Evolutionary conservation across 2,329 filamentous ascomycete genomes (phyloP), one percentile per base, ranked within the genome.

Genomic region (Coniochaeta pulveracea): DNA sequence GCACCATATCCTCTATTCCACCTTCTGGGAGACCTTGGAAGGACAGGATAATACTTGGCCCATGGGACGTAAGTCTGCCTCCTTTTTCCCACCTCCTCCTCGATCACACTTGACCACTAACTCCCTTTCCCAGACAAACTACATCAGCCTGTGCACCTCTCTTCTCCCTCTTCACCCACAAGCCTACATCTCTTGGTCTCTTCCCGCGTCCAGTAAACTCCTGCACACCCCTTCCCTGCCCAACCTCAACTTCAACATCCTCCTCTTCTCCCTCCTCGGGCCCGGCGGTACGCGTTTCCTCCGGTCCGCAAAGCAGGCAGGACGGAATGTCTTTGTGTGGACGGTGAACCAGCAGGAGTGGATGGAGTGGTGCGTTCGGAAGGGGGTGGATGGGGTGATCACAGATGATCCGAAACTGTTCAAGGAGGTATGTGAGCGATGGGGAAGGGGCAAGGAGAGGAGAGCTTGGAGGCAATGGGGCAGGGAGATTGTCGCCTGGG

Each of bases 351-450:
- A 80, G 10, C 69, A 73, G 40, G 63, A 66, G 32, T 72, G 76
- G 56, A 95, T 96, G 88, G 69, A 76, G 45, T 94, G 85, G 85
- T 70, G 75, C 41, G 73, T 93, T 21, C 56, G 64, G 18, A 58
- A 70, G 26, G 46, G 45, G 17, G 60, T 93, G 1, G 83, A 93
- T 45, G 88, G 84, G 1, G 80, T 94, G 4, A 77, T 94, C 34
- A 93, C 86, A 0, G 88, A 95, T 49, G 77, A 94, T 44, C 83
- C 84, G 1, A 69, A 69, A 49, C 55, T 69, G 42, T 89, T 77
- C 47, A 50, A 76, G 16, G 68, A 79, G 27, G 66, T 85, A 2
- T 74, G 71, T 40, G 47, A 63, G 29, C 45, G 55, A 26, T 51
- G 17, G 25, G n/a, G n/a, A n/a, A n/a, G n/a, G n/a, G n/a, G n/a